Evolutionary conservation across 108 stramenopile species (phyloP), one percentile per base, ranked within the genome.

Genomic region (Skeletonema menzelii): DNA sequence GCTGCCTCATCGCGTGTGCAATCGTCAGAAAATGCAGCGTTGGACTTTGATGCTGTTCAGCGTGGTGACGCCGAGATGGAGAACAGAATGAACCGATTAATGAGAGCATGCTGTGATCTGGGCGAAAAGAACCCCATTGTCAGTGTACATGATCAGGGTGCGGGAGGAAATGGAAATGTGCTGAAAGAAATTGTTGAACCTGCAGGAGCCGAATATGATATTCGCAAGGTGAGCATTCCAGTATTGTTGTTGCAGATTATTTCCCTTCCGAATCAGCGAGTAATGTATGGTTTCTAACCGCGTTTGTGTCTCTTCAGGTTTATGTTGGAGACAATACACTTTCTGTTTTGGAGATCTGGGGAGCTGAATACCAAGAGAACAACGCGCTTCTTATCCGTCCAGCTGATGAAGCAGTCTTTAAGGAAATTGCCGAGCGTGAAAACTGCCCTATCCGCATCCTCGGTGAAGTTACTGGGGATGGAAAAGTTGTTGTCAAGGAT

Each of bases 11-110:
- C 89, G 62, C 80, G 96, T 11, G 95, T 95, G 17, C 89, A 96
- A 65, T 91, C 87, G 59, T 82, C 86, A 19, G 95, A 90, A 55
- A 88, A 95, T 59, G 97, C 97, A 27, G 89, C 79, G 42, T 85
- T 99, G 27, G 99, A 99, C 83, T 98, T 99, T 78, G 93, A 99
- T 83, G 99, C 99, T 14, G 99, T 99, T 15, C 99, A 99, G 82
- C 88, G 99, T 28, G 99, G 99, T 26, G 99, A 99, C 79, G 99
- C 99, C 27, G 97, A 99, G 90, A 99, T 99, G 99, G 97, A 96
- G 81, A 98, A 98, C 77, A 86, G 97, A 28, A 86, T 99, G 88
- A 98, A 98, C 79, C 86, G 99, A 49, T 75, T 99, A 31, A 97
- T 99, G 90, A 85, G 98, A 60, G 97, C 97, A 4, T 99, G 97